Percentiles rank a stretch among this genome's conserved stretches.
Evolutionary conservation across 23 red algal genomes (phyloP).

Genomic region (Agarophyton chilense): DNA sequence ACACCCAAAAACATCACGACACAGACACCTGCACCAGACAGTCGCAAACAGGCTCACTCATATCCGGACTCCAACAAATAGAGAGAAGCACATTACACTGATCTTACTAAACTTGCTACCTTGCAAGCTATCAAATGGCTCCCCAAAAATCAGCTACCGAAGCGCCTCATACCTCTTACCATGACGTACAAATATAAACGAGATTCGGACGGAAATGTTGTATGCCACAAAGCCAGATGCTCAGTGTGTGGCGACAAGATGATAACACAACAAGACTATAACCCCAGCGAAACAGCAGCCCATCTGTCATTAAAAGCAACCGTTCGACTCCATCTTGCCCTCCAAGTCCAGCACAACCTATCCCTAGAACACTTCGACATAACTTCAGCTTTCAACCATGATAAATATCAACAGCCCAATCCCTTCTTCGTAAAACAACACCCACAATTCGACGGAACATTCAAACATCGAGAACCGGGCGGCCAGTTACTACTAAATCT

Average conservation of each 20-base stretch:
- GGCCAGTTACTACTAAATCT: too few species aligned
- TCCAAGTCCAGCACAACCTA: not conserved
- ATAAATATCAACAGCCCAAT: too few species aligned
- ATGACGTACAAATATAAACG: conserved; percentile 29
- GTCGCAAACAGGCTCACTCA: not conserved
- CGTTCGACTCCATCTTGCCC: not conserved
- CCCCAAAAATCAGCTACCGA: not conserved
- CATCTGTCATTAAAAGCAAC: not conserved
- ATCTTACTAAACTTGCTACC: not conserved
- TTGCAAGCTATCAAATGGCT: not conserved
- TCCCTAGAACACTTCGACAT: conserved; percentile 2
- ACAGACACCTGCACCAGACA: not conserved
- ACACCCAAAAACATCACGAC: not conserved
- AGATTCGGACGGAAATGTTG: not conserved
- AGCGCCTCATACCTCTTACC: not conserved
- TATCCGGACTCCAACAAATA: not conserved
- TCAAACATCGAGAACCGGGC: too few species aligned
- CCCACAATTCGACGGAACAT: too few species aligned
- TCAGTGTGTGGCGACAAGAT: not conserved
- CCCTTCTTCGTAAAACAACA: too few species aligned
- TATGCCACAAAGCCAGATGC: conserved; percentile 11
- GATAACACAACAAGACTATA: not conserved
- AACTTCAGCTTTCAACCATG: not conserved
- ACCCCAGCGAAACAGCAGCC: not conserved
- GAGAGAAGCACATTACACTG: not conserved